Conservation (phyloP, 768 basidiomycete genomes). For the Sporobolomyces pararoseus region DNA sequence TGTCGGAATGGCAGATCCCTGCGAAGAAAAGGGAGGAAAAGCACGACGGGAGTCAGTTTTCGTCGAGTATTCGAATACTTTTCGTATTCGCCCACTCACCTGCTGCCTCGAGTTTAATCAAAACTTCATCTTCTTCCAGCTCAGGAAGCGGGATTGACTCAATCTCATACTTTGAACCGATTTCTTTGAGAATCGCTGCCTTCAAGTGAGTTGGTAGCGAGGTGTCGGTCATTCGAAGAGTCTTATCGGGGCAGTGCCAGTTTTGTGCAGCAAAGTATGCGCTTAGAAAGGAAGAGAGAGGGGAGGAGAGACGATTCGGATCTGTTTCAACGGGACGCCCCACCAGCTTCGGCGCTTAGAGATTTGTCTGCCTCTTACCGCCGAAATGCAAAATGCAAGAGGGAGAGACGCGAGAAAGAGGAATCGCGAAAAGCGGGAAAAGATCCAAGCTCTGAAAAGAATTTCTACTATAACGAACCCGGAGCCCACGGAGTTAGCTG, state of each 20-base stretch:
- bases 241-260: too few species aligned
- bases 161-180: conserved; percentile 1
- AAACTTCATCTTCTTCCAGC: not conserved
- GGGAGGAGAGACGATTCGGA: not conserved
- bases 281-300: not conserved
- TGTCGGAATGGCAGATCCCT: conserved; percentile 10
- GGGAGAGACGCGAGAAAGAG: too few species aligned
- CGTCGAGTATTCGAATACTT: not conserved
- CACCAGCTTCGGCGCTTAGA: too few species aligned
- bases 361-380: too few species aligned
- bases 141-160: not conserved
- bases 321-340: too few species aligned
- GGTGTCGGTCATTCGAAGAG: not conserved
- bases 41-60: not conserved
- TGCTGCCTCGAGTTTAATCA: not conserved
- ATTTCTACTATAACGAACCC: too few species aligned
- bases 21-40: not conserved
- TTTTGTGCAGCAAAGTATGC: too few species aligned
- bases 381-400: too few species aligned
- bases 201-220: not conserved
- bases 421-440: too few species aligned
- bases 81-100: not conserved
- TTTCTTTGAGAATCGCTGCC: not conserved
- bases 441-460: too few species aligned
- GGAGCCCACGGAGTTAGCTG: too few species aligned